Conservation (phyloP, 2,329 filamentous ascomycete species). For the Pyrenochaeta sp. region DNA sequence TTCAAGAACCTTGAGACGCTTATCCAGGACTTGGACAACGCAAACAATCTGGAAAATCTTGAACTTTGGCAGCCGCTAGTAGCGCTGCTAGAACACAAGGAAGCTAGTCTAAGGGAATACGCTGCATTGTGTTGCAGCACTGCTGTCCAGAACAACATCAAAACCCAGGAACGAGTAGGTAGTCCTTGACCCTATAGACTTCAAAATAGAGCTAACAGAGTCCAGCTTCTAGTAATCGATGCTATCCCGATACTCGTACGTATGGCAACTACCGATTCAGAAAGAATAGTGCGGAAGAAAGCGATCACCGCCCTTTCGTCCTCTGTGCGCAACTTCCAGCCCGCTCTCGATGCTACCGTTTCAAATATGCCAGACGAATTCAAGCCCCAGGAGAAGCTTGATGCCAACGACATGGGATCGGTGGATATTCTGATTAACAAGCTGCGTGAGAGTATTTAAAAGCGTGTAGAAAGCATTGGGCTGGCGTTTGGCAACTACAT, state of each 20-base stretch:
- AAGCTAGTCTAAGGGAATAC: conserved; percentile 78
- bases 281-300: conserved; percentile 78
- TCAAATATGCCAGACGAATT: conserved; percentile 71
- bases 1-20: conserved; percentile 42
- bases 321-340: conserved; percentile 87
- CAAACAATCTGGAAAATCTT: conserved; percentile 86
- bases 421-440: conserved; percentile 78
- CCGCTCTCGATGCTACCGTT: conserved; percentile 70
- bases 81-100: conserved; percentile 70
- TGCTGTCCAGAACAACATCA: conserved; percentile 94
- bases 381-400: conserved; percentile 68
- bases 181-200: not conserved
- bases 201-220: conserved; percentile 18
- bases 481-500: conserved; percentile 32
- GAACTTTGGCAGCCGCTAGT: conserved; percentile 85
- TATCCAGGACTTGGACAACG: conserved; percentile 75
- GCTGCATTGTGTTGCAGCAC: conserved; percentile 96
- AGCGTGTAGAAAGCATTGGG: conserved; percentile 23
- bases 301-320: conserved; percentile 89
- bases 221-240: conserved; percentile 64
- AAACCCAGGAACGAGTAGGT: conserved; percentile 76
- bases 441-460: conserved; percentile 53
- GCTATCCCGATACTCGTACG: conserved; percentile 75
- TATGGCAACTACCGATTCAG: conserved; percentile 68
- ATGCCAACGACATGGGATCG: conserved; percentile 86